Conservation (phyloP, 176 grass and related monocot genomes). For the Areca catechu region DNA sequence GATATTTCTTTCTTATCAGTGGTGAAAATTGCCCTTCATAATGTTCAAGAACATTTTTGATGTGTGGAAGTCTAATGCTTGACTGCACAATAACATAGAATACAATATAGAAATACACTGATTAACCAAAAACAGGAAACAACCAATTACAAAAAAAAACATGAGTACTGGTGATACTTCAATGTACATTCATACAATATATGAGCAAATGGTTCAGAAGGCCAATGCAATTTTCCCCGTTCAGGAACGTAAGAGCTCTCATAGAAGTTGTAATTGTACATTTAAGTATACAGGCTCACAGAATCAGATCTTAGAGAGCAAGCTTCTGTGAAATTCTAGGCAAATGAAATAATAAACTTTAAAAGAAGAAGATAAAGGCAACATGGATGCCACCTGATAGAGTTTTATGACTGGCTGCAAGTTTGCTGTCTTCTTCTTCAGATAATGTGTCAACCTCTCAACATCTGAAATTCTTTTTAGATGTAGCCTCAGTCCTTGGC, state of each 20-base stretch:
- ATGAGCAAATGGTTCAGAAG: no score
- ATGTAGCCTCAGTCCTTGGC: slow-evolving; percentile 69
- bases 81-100: slow-evolving; percentile 48
- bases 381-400: slow-evolving; percentile 48
- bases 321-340: no score
- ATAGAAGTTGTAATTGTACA: no score
- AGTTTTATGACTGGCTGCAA: slow-evolving; percentile 90
- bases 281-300: no score
- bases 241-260: no score
- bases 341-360: slow-evolving; percentile 6
- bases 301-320: no score
- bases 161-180: no score
- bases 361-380: slow-evolving; percentile 20
- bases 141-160: no score
- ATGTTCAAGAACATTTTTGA: slow-evolving; percentile 62
- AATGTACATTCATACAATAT: no score
- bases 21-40: slow-evolving; percentile 71
- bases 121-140: no score
- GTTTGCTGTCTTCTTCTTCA: slow-evolving; percentile 56
- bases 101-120: background rate
- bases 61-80: slow-evolving; percentile 40
- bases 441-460: slow-evolving; percentile 48
- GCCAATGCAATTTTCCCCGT: no score
- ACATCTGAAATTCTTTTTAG: slow-evolving; percentile 88
- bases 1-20: slow-evolving; percentile 54